Base-by-base conservation (phyloP, 306 rosid genomes). In the Bauhinia variegata region DNA sequence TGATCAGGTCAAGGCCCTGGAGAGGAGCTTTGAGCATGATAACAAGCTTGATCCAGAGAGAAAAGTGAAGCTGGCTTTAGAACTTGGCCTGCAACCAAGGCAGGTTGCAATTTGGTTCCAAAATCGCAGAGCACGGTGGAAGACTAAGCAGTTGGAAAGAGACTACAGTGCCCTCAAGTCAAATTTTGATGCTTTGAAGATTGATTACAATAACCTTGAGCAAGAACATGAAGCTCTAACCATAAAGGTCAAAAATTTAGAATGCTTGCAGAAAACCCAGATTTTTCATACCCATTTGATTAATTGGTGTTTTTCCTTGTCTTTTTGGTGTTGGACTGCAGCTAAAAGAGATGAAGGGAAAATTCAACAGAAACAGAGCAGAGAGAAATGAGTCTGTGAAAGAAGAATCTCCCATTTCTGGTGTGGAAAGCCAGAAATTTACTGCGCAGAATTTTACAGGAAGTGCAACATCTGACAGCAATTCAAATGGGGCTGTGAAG, bases 81-180 rank as follows among this genome's bases (percentile, higher is more conserved):
- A 91, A 23, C 65, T 91, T 37, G 87, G 89, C 13, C 70, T 91
- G 69, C 84, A 86, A 54, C 92, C 95, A 32, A 76, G 87, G 58
- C 97, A 91, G 36, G 90, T 91, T 32, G 85, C 97, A 3, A 83
- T 91, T 60, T 91, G 97, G 97, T 91, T 88, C 66, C 97, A 91
- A 51, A 91, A 91, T 60, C 95, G 97, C 23, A 67, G 97, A 57
- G 95, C 97, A 0, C 87, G 92, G 34, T 87, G 86, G 87, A 90
- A 87, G 71, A 78, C 92, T 0, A 90, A 87, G 81, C 95, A 85
- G 55, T 71, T 90, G 67, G 95, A 90, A 74, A 81, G 84, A 70
- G 95, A 90, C 39, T 87, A 82, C 59, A 67, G 77, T 34, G 15
- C 79, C 41, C 87, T 91, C 17, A 88, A 79, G 82, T 70, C 88